Base-by-base conservation (phyloP, 202 grass and related monocot species). In the Zoysia matrella region DNA sequence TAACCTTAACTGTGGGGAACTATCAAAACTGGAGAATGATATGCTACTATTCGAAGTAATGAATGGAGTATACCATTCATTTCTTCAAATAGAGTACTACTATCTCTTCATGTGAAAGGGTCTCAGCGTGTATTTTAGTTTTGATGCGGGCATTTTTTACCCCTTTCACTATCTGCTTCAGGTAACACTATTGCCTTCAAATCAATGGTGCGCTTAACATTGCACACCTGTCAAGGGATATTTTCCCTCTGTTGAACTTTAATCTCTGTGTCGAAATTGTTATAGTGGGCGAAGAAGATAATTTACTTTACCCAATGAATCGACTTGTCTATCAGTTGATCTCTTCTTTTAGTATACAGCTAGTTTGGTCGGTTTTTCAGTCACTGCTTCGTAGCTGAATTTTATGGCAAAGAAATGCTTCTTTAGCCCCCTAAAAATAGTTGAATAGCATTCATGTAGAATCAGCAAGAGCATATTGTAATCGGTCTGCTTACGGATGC, bases 341-440 rank as follows among this genome's bases (percentile, higher is more conserved):
- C 49, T 47, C 6, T 43, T 80, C n/a, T 13, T 56, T 18, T 18
- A 56, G 55, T 41, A 56, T 14, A 40, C 2, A 49, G 49, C 55
- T 43, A 18, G 64, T 65, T 69, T 4, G 39, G 65, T 71, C 2
- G 5, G 81, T 66, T 77, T 40, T 65, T 60, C 52, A 54, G 67
- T 85, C 72, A 66, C 48, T 89, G 39, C 77, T 86, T 86, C 48
- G 55, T n/a, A 43, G 8, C 47, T 69, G 47, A 65, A 79, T 51
- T 41, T 47, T 73, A 63, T 48, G 43, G 43, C 18, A 8, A 82
- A 68, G 14, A 61, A 45, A 74, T 4, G 48, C 52, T 73, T 47
- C 50, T 72, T 14, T 47, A 43, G 22, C 2, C 30, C 58, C 8
- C 16, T 30, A 7, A 10, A 13, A 30, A 15, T 71, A 18, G 22